These are phyloP conservation scores for Paramecium bursaria DNA, from an alignment of 73 alveolate species.

Conservation along the genomic window DNA sequence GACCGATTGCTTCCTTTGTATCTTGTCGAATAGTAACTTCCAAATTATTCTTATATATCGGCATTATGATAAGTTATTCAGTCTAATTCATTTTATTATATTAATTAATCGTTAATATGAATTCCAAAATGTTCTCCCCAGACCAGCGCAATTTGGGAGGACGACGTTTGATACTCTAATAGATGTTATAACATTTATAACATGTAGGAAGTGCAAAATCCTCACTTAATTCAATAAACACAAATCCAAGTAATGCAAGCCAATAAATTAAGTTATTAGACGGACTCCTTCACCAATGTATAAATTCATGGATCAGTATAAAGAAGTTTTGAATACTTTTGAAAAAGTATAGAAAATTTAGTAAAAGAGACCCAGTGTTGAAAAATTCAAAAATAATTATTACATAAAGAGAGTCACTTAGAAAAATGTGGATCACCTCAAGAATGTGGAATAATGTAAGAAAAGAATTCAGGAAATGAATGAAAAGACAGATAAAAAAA, in stretches of 20 bases:
- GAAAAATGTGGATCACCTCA: conserved; percentile 8
- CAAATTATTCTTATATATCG: conserved; percentile 24
- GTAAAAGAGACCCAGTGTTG: conserved; percentile 34
- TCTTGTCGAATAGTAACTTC: conserved; percentile 20
- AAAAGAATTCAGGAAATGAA: conserved; percentile 55
- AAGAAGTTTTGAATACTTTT: conserved; percentile 27
- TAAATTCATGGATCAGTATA: conserved; percentile 32
- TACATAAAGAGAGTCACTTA: conserved; percentile 6
- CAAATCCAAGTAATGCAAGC: background rate
- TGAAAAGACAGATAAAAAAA: background rate
- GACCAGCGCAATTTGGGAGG: conserved; percentile 60
- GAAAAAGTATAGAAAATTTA: conserved; percentile 31
- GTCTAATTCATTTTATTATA: too few relatives aligned
- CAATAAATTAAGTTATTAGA: background rate
- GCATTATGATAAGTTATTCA: conserved; percentile 49
- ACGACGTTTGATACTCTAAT: conserved; percentile 35
- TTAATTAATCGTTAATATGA: too few relatives aligned
- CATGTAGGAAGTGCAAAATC: conserved; percentile 41
- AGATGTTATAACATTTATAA: conserved; percentile 44
- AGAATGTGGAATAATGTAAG: conserved; percentile 50
- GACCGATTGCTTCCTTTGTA: conserved; percentile 30
- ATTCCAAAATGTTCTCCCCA: conserved; percentile 57
- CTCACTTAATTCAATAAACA: background rate
- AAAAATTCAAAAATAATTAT: conserved; percentile 53
- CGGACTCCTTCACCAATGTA: conserved; percentile 48